phyloP scores from a whole-genome alignment of 2,329 filamentous ascomycete genomes.

The Balansia obtecta region DNA sequence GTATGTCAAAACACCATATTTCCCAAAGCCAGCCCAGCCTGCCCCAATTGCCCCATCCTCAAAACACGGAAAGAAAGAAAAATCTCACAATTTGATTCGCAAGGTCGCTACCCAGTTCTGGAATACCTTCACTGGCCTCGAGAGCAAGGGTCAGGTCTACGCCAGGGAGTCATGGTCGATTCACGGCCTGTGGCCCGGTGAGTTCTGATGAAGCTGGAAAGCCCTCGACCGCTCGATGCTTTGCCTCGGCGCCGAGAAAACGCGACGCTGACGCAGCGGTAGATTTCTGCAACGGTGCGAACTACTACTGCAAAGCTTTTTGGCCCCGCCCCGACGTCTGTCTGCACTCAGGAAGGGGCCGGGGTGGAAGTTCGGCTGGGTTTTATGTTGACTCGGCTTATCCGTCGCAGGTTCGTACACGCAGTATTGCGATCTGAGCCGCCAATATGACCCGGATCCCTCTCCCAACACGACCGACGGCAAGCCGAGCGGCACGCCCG shows the following conservation, averaged over 20 bases:
- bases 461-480: slow-evolving; percentile 52
- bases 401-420: slow-evolving; percentile 40
- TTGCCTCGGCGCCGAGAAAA: not conserved
- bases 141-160: slow-evolving; percentile 43
- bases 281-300: slow-evolving; percentile 34
- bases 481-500: slow-evolving; percentile 35
- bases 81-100: not conserved
- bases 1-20: slow-evolving; percentile 16
- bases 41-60: not conserved
- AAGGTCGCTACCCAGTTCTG: slow-evolving; percentile 51
- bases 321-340: too few relatives aligned
- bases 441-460: slow-evolving; percentile 51
- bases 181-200: slow-evolving; percentile 44
- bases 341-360: too few relatives aligned
- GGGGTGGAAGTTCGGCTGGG: too few relatives aligned
- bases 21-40: too few relatives aligned
- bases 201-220: slow-evolving; percentile 2
- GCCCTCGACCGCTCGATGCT: not conserved
- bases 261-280: not conserved
- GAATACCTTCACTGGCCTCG: slow-evolving; percentile 49
- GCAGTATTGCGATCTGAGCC: slow-evolving; percentile 52
- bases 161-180: slow-evolving; percentile 45
- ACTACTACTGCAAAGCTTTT: slow-evolving; percentile 5
- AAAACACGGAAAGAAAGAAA: too few relatives aligned
- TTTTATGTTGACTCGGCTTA: too few relatives aligned